Base-by-base conservation (phyloP, 2,329 filamentous ascomycete genomes). In the Raffaelea ambrosiae region DNA sequence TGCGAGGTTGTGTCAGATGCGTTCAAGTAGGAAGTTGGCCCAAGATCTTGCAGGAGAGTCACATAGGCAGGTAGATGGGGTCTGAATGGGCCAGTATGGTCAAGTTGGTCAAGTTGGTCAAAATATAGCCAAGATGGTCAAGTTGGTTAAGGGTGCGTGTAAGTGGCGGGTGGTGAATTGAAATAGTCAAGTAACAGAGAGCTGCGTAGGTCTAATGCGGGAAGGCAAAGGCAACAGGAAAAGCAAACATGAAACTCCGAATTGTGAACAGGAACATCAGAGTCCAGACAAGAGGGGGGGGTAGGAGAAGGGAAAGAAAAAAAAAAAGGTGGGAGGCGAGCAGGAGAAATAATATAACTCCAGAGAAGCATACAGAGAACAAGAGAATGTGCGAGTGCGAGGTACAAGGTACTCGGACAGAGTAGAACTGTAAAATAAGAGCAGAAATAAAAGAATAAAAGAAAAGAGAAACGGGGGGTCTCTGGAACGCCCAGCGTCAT, bases 381-480 rank as follows among this genome's bases (percentile, higher is more conserved):
- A 16, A 33, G 8, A 38, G 35, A 38, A 9, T 38, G 26, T 19
- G 8, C n/a, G n/a, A n/a, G n/a, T n/a, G 41, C 35, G 23, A 46
- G 36, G 44, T 40, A 46, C 44, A 35, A 40, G 23, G 36, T 46
- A 46, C 44, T 23, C 23, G 31, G 19, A 43, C n/a, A 43, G 14
- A 33, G 23, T 31, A 26, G 38, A 44, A 18, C 11, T 38, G 33
- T 18, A 45, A 38, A 38, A 38, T 38, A 38, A 38, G 22, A 45
- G 21, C 23, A 16, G 23, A 45, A 23, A 16, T 10, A 38, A 8
- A 33, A 33, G 18, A 43, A 43, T 23, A 48, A 20, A 35, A 39
- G 16, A 39, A 40, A 39, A 44, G 45, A 49, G 40, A 45, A 21
- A 35, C 40, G 23, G 42, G 36, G 47, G 40, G 48, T 43, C 29